These are phyloP conservation scores for Aspergillus sp. DNA, from an alignment of 2,329 filamentous ascomycete species.

Conservation along the genomic window DNA sequence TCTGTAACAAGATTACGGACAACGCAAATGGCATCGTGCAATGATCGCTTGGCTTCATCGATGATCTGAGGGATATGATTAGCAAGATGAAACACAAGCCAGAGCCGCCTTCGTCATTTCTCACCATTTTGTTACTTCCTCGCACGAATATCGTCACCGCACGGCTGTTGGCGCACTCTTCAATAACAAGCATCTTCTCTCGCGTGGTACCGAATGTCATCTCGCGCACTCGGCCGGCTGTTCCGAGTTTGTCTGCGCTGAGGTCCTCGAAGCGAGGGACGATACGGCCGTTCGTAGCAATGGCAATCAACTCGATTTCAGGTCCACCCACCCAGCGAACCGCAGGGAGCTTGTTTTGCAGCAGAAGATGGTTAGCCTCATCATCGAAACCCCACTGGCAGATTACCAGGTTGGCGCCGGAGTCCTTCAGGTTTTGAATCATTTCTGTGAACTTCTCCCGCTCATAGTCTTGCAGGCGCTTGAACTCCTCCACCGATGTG, in stretches of 20 bases:
- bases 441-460: slow-evolving; percentile 96
- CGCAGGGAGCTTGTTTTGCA: slow-evolving; percentile 93
- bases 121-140: slow-evolving; percentile 98
- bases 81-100: not conserved
- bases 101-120: slow-evolving; percentile 20
- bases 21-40: slow-evolving; percentile 96
- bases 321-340: slow-evolving; percentile 98
- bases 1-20: slow-evolving; percentile 94
- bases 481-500: slow-evolving; percentile 95
- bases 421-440: slow-evolving; percentile 97
- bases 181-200: slow-evolving; percentile 99
- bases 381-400: slow-evolving; percentile 99
- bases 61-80: slow-evolving; percentile 70
- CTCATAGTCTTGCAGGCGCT: slow-evolving; percentile 95
- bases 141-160: slow-evolving; percentile 95
- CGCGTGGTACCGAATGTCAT: slow-evolving; percentile 96
- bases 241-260: slow-evolving; percentile 84
- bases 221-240: slow-evolving; percentile 84
- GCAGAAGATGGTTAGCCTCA: slow-evolving; percentile 93
- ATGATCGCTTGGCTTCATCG: slow-evolving; percentile 94
- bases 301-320: slow-evolving; percentile 97
- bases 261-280: slow-evolving; percentile 97
- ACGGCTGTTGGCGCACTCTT: slow-evolving; percentile 96
- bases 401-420: slow-evolving; percentile 94
- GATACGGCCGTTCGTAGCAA: slow-evolving; percentile 96